A percentile compares a stretch with the other conserved stretches of the same genome.
Evolutionary conservation across 78 protist species (phyloP).

Genomic region (Polysphondylium violaceum): DNA sequence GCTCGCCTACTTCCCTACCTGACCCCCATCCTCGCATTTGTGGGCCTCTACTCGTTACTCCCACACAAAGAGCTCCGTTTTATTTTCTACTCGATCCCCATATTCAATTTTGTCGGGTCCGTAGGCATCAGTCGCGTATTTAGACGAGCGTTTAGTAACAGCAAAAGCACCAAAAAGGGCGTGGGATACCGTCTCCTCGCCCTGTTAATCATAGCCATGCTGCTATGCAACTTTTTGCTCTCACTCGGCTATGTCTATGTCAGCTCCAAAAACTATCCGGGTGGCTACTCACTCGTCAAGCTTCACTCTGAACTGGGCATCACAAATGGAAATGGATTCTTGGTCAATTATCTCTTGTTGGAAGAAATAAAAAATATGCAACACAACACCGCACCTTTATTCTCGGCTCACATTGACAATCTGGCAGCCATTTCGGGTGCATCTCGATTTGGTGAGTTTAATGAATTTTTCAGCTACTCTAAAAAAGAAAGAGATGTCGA

Average conservation of each 20-base stretch:
- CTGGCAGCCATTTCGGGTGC: constrained; percentile 80
- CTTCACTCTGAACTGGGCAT: constrained; percentile 7
- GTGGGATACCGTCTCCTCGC: neutral
- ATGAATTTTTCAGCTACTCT: constrained; percentile 4
- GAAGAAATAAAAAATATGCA: neutral
- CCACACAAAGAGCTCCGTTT: constrained; percentile 96
- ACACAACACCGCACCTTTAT: neutral
- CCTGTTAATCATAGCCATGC: neutral
- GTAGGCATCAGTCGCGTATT: neutral
- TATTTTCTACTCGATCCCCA: constrained; percentile 90
- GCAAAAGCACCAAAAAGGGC: neutral
- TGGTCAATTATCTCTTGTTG: neutral
- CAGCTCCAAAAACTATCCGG: constrained; percentile 79
- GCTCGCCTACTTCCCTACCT: neutral
- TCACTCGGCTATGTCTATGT: constrained; percentile 5
- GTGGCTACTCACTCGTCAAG: constrained; percentile 58
- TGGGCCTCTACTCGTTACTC: constrained; percentile 86
- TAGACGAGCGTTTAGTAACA: neutral
- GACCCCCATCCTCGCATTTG: constrained; percentile 40
- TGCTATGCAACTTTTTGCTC: neutral
- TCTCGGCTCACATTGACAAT: constrained; percentile 75
- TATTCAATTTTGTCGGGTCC: constrained; percentile 80
- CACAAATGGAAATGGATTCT: neutral
- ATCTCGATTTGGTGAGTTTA: constrained; percentile 69
- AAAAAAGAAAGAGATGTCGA: constrained; percentile 56